Evolutionary conservation across 345 rosid genomes (phyloP).

Genomic region (Aegle marmelos): DNA sequence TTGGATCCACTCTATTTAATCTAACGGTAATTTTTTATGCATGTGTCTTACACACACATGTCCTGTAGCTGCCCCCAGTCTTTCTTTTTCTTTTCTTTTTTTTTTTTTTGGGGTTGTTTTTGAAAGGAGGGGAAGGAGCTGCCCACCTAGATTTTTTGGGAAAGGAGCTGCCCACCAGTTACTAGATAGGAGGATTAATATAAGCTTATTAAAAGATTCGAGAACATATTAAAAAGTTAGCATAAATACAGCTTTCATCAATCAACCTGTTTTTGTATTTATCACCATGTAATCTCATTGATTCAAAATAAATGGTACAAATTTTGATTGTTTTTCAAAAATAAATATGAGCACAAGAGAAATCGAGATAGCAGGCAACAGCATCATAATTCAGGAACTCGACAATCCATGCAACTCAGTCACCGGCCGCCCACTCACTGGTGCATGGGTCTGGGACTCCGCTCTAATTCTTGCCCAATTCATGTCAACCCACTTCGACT

Average conservation of each 20-base stretch:
- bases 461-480: conserved; percentile 33
- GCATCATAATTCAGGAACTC: conserved; percentile 20
- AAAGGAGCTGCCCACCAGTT: no score
- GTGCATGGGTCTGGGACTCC: conserved; percentile 41
- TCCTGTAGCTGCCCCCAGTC: no score
- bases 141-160: no score
- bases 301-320: no score
- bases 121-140: no score
- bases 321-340: no score
- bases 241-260: neutral
- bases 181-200: neutral
- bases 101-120: no score
- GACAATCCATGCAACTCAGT: conserved; percentile 22
- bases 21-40: no score
- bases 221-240: neutral
- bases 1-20: no score
- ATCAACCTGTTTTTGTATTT: neutral
- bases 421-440: conserved; percentile 32
- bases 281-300: neutral
- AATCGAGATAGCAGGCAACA: conserved; percentile 18
- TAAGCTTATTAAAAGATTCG: neutral
- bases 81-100: no score
- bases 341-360: conserved; percentile 20
- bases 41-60: no score
- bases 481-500: conserved; percentile 17